Percentiles rank a stretch among this genome's conserved stretches.
phyloP scores from a whole-genome alignment of 768 basidiomycete genomes.

The Xerocomus spinulosus region DNA sequence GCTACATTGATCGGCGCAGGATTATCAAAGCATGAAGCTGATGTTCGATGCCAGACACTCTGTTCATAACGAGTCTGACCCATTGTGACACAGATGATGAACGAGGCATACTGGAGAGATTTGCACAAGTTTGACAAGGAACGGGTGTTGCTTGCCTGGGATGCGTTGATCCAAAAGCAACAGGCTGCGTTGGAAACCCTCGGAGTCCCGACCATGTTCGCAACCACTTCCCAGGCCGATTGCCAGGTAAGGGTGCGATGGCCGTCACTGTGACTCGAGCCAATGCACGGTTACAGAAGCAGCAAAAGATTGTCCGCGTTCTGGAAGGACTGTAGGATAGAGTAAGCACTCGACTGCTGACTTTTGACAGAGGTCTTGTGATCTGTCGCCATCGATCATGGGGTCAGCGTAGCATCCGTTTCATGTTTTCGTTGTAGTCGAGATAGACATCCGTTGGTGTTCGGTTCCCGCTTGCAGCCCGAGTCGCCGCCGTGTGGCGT shows the following conservation, averaged over 20 bases:
- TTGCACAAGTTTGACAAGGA: conserved; percentile 65
- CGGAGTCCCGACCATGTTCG: conserved; percentile 69
- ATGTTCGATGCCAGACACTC: conserved; percentile 24
- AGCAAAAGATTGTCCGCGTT: conserved; percentile 67
- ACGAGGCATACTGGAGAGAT: conserved; percentile 60
- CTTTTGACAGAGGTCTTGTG: no score
- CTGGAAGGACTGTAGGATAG: conserved; percentile 48
- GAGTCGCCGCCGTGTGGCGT: conserved; percentile 24
- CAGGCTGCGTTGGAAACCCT: conserved; percentile 57
- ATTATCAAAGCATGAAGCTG: conserved; percentile 61
- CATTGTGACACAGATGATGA: conserved; percentile 52
- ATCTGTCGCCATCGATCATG: no score
- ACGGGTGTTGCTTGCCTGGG: conserved; percentile 70
- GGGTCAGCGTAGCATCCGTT: no score
- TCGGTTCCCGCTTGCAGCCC: neutral
- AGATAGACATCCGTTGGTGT: no score
- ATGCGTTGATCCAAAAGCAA: conserved; percentile 65
- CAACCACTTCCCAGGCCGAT: conserved; percentile 43
- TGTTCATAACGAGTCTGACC: conserved; percentile 11
- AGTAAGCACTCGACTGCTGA: no score
- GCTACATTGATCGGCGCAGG: conserved; percentile 61
- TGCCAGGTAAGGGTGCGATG: conserved; percentile 47
- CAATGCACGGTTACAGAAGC: conserved; percentile 42
- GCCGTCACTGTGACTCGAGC: neutral
- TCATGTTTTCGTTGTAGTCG: no score